Conservation (phyloP, 73 alveolate species). For the Effrenium voratum region DNA sequence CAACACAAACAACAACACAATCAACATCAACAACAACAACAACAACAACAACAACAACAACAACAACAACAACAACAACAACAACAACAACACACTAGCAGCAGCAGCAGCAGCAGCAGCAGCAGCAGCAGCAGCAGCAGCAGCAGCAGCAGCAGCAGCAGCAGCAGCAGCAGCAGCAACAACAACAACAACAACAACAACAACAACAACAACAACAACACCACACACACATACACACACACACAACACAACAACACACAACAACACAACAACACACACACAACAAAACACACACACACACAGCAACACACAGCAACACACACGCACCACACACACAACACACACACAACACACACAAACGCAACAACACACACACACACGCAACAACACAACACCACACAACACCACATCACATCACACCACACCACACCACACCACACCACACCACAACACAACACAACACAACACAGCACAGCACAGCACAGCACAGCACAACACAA, state of each 20-base stretch:
- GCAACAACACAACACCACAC: too few species aligned
- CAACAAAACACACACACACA: too few species aligned
- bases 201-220: background rate
- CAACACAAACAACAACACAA: too few species aligned
- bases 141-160: background rate
- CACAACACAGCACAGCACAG: background rate
- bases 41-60: too few species aligned
- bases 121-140: background rate
- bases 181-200: background rate
- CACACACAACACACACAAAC: too few species aligned
- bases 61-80: background rate
- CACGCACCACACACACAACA: too few species aligned
- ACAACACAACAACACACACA: too few species aligned
- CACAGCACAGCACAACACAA: too few species aligned
- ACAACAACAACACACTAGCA: background rate
- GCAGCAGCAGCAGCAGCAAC: background rate
- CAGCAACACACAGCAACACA: too few species aligned
- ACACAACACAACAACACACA: background rate
- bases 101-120: background rate
- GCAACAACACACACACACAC: too few species aligned
- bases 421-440: background rate
- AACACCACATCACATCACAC: background rate
- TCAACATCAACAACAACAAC: too few species aligned
- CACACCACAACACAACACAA: background rate
- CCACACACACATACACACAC: background rate